Evolutionary conservation across 2,329 filamentous ascomycete genomes (phyloP), one percentile per base, ranked within the genome.

Genomic region (Curvularia eragrostidis): DNA sequence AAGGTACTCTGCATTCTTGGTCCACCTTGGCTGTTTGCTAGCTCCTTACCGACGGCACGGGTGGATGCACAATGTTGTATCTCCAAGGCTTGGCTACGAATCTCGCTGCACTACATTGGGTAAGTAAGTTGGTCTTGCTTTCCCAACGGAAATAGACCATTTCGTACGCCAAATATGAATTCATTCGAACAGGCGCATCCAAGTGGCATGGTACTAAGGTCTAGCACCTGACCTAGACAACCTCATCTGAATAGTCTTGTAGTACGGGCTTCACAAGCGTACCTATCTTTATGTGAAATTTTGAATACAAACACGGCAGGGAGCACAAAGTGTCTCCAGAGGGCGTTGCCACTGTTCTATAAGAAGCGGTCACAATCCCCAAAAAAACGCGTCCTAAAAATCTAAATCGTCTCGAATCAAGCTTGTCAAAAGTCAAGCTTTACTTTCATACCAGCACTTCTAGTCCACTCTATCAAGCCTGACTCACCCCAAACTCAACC

Each of bases 51-150:
- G 34, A 30, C 44, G 39, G 41, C 26, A 36, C 47, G 64, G 66
- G 52, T 68, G 56, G 54, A 54, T 58, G 42, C 51, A 42, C 30
- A 26, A 56, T 26, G 44, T 2, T 66, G 62, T 68, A 63, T 58
- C 61, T 62, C 44, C 48, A 58, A 10, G 36, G 41, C 42, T 50
- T 59, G 47, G 58, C 63, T 30, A 32, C 48, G 53, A 44, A 49
- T 26, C 41, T 61, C 43, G 38, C 23, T 62, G 69, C 67, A 55
- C 48, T 38, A 66, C 62, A 12, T 34, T 24, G 46, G 32, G 19
- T 28, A 34, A 42, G 48, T 38, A 6, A 42, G 46, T 51, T 49
- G 38, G 56, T 52, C 60, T 50, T 68, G 52, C 60, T 58, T 65
- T 56, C 48, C 28, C n/a, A n/a, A n/a, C n/a, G n/a, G 44, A 38